phyloP scores from a whole-genome alignment of 805 yeast species.

The Vanderwaltozyma polyspora region DNA sequence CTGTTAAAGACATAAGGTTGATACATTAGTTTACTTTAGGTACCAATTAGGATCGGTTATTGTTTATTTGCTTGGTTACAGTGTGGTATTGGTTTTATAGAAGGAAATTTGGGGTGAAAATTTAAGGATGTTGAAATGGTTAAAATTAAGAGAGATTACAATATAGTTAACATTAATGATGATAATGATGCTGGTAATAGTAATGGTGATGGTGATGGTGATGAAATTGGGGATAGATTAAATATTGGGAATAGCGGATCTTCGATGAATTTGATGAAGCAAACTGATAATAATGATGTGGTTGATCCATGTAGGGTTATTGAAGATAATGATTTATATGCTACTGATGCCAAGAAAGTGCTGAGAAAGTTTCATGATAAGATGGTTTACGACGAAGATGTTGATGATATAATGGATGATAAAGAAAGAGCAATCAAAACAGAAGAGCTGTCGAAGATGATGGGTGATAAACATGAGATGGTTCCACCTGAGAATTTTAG shows the following conservation, averaged over 20 bases:
- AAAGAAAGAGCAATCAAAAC: conserved; percentile 1
- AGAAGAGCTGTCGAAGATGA: background rate
- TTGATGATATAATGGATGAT: conserved; percentile 3
- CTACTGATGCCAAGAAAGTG: background rate
- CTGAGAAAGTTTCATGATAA: background rate
- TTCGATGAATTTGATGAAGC: background rate
- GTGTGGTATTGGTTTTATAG: too few relatives aligned
- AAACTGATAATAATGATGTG: conserved; percentile 1
- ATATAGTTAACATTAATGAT: too few relatives aligned
- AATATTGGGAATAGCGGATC: background rate
- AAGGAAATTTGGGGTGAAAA: too few relatives aligned
- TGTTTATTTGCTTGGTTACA: too few relatives aligned
- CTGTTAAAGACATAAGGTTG: too few relatives aligned
- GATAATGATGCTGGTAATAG: too few relatives aligned
- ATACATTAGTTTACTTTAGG: too few relatives aligned
- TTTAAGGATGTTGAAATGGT: too few relatives aligned
- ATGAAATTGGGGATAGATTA: too few relatives aligned
- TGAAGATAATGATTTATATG: background rate
- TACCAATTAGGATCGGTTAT: too few relatives aligned
- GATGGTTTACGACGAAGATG: background rate
- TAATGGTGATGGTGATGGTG: too few relatives aligned
- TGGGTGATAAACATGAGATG: conserved; percentile 9
- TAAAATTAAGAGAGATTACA: too few relatives aligned
- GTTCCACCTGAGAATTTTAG: conserved; percentile 86
- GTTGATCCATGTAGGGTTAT: conserved; percentile 1